Base-by-base conservation (phyloP, 192 early-diverging fungal species). In the Backusella sp. region DNA sequence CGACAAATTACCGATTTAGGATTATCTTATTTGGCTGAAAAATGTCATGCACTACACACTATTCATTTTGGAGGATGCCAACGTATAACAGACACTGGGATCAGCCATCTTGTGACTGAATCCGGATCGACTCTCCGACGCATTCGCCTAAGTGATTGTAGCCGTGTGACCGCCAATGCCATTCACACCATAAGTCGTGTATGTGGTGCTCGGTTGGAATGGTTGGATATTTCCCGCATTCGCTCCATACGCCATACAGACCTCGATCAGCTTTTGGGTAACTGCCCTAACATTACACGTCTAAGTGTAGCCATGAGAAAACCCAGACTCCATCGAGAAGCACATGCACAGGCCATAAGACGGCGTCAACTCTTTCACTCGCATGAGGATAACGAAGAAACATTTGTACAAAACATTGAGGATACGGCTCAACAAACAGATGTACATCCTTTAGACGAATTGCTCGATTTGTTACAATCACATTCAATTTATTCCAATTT, bases 211-310 rank as follows among this genome's bases (percentile, higher is more conserved):
- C 41, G 52, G 5, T 72, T 80, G 11, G 70, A 81, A 56, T 86
- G 85, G 85, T 52, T 86, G 37, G 85, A 86, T 69, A 73, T 86
- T 28, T 81, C 79, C 8, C 69, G 79, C 12, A 75, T 82, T 11
- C 79, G 77, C 1, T 39, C 30, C 1, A 46, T 86, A 53, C 66
- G 28, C 7, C 75, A 76, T 53, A 26, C 36, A 23, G 67, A 76
- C 41, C 44, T 76, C 12, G 75, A 44, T 3, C 14, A 37, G 0
- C 44, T 76, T 15, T n/a, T 76, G 5, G 3, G 19, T 35, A 30
- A 46, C 12, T 86, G 85, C 32, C 85, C 85, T 7, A 79, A 83
- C 21, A 75, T 86, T 23, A 84, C 75, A 35, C 76, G 78, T 19
- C 59, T 86, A 32, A 76, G 69, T 30, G 15, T 76, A 6, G 67